Percentiles rank a stretch among this genome's conserved stretches.
phyloP scores from a whole-genome alignment of 2,329 filamentous ascomycete species.

The Triangularia setosa region DNA sequence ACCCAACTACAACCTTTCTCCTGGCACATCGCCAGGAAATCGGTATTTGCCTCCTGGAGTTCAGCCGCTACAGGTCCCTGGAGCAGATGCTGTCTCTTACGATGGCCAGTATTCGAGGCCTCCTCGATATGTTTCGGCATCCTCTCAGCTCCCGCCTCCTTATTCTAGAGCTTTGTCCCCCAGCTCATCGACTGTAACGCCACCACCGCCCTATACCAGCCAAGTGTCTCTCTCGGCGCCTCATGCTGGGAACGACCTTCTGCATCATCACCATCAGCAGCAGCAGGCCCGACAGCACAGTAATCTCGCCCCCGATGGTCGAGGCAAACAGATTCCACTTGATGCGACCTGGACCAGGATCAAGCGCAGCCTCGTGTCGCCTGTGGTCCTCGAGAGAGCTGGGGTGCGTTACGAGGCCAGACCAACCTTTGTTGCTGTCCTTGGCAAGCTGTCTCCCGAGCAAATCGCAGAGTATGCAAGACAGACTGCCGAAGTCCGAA shows the following conservation, averaged over 20 bases:
- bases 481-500: slow-evolving; percentile 45
- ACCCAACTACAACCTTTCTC: slow-evolving; percentile 37
- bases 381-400: slow-evolving; percentile 52
- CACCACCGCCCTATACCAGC: slow-evolving; percentile 35
- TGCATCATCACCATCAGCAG: slow-evolving; percentile 21
- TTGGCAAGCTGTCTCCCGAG: slow-evolving; percentile 51
- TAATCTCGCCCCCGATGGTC: slow-evolving; percentile 52
- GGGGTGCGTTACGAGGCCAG: slow-evolving; percentile 58
- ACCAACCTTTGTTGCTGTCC: slow-evolving; percentile 56
- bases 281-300: slow-evolving; percentile 25
- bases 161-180: slow-evolving; percentile 21
- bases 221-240: slow-evolving; percentile 29
- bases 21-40: slow-evolving; percentile 31
- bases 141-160: slow-evolving; percentile 27
- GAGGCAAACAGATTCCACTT: slow-evolving; percentile 52
- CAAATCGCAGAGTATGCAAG: slow-evolving; percentile 51
- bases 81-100: slow-evolving; percentile 15
- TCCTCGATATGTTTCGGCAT: slow-evolving; percentile 38
- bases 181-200: slow-evolving; percentile 15
- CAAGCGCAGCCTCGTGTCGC: slow-evolving; percentile 51
- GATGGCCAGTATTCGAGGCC: slow-evolving; percentile 34
- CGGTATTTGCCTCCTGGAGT: slow-evolving; percentile 35
- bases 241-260: slow-evolving; percentile 18
- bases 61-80: slow-evolving; percentile 30
- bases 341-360: slow-evolving; percentile 60